Percentiles rank a stretch among this genome's conserved stretches.
These are phyloP conservation scores for Paxillus involutus DNA, from an alignment of 768 basidiomycete genomes.

Conservation along the genomic window DNA sequence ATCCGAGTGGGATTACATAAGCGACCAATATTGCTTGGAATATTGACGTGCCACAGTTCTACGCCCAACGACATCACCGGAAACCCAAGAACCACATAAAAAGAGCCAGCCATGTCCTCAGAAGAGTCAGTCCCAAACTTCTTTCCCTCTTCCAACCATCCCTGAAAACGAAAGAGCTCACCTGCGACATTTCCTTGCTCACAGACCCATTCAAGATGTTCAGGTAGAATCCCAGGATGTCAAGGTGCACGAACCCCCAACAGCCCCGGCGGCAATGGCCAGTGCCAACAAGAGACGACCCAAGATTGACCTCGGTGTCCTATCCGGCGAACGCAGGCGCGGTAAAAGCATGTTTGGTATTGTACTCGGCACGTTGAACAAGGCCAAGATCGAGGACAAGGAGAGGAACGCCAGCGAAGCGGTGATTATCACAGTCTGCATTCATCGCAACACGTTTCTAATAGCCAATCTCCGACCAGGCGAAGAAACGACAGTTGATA, in stretches of 20 bases:
- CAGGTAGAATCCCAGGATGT: conserved; percentile 30
- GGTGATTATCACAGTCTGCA: conserved; percentile 38
- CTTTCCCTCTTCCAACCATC: background rate
- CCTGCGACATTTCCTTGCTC: background rate
- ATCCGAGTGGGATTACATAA: conserved; percentile 26
- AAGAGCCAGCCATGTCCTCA: conserved; percentile 43
- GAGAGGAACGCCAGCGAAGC: conserved; percentile 84
- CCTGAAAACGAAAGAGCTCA: background rate
- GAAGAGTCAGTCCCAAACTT: conserved; percentile 44
- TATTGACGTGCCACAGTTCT: no score
- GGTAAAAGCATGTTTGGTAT: conserved; percentile 89
- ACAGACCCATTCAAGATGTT: conserved; percentile 32
- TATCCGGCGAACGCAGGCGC: conserved; percentile 67
- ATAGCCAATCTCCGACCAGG: conserved; percentile 41
- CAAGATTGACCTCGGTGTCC: conserved; percentile 62
- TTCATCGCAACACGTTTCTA: conserved; percentile 4
- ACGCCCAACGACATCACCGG: background rate
- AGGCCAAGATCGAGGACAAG: conserved; percentile 86
- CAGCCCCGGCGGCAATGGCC: conserved; percentile 46
- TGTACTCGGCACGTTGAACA: conserved; percentile 79
- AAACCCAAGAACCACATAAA: conserved; percentile 11
- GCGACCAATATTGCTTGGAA: background rate
- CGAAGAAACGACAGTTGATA: conserved; percentile 80
- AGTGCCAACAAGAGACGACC: conserved; percentile 62
- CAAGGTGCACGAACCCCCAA: conserved; percentile 40